These are phyloP conservation scores for Eucalyptus caleyi DNA, from an alignment of 345 rosid species.

Conservation along the genomic window DNA sequence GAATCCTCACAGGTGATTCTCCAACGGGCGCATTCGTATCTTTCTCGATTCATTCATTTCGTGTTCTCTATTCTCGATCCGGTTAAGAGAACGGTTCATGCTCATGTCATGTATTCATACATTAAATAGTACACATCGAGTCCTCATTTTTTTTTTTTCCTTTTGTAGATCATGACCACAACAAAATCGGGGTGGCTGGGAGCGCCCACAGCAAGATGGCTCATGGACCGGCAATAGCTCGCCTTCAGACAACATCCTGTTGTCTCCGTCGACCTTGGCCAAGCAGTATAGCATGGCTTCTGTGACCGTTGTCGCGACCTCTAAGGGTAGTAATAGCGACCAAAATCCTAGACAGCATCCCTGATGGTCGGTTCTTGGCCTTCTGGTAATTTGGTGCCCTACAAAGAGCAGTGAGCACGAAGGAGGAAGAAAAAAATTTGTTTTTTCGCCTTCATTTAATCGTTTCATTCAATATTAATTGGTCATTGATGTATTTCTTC, in stretches of 20 bases:
- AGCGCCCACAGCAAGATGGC: neutral
- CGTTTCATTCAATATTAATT: neutral
- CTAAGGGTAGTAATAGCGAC: neutral
- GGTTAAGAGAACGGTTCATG: neutral
- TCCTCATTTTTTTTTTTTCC: no score
- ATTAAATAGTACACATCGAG: neutral
- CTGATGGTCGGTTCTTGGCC: neutral
- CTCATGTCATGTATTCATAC: neutral
- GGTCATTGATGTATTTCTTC: neutral
- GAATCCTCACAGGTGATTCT: neutral
- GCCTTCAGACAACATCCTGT: neutral
- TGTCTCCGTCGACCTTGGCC: neutral
- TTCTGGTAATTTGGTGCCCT: neutral
- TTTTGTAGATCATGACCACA: neutral
- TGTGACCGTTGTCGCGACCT: neutral
- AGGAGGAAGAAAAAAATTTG: neutral
- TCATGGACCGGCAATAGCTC: neutral
- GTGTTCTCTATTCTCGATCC: neutral
- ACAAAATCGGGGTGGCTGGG: neutral
- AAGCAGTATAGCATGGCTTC: neutral
- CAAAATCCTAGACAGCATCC: neutral
- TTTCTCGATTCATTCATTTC: no score
- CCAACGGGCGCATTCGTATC: neutral
- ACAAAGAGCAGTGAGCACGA: neutral
- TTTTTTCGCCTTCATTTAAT: neutral